Evolutionary conservation across 2,329 filamentous ascomycete genomes (phyloP), one percentile per base, ranked within the genome.

Genomic region (Trichoderma sp.): DNA sequence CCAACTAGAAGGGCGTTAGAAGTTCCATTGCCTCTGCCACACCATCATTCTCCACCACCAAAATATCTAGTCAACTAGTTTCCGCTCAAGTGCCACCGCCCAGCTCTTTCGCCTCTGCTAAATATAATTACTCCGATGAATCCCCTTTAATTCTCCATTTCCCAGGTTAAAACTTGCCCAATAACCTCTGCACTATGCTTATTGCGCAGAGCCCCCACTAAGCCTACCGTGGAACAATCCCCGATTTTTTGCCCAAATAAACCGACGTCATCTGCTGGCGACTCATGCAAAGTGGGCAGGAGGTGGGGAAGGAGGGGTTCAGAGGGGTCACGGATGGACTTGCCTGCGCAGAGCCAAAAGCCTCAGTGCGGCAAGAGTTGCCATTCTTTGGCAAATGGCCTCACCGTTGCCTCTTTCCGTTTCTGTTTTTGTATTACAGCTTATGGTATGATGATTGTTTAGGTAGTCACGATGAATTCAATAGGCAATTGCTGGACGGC

Each of bases 321-420:
- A 26, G 56, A 66, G 63, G 63, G 63, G 63, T 66, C 47, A 69
- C 66, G 66, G 66, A 69, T 36, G 51, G 56, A 69, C 32, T 69
- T 69, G 66, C 66, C 66, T 51, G n/a, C 14, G 26, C 28, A 4
- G 2, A 39, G 11, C 56, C 66, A 69, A 69, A 69, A 61, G 69
- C 69, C 69, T 64, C 62, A 64, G 30, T 69, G 56, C 66, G 66
- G 56, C 36, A 11, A 51, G 66, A 69, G 66, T 69, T 69, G 66
- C 66, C 66, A 24, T n/a, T 11, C 1, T 47, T 53, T 9, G 14
- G 60, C 11, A 39, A 61, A 61, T 47, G 51, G 36, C 7, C 70
- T 66, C 70, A 56, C 47, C 47, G 47, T 24, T 53, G 21, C 21
- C 1, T 53, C 47, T 53, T 53, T 6, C 47, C 21, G 4, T 47